Percentiles rank a stretch among this genome's conserved stretches.
Evolutionary conservation across 2,329 filamentous ascomycete genomes (phyloP).

Genomic region (Thermomyces lanuginosus): DNA sequence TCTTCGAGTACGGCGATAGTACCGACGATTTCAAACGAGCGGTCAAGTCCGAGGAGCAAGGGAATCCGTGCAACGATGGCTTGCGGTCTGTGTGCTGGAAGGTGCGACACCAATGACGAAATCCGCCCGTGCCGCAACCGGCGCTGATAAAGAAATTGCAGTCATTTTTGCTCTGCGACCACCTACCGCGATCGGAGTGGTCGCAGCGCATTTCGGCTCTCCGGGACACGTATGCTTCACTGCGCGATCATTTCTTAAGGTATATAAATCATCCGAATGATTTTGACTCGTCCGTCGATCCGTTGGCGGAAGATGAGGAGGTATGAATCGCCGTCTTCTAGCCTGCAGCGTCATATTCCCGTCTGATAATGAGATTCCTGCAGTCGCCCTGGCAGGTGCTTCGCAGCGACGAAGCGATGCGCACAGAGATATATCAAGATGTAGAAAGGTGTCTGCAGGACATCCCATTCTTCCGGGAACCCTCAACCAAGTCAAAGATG

Average conservation of each 20-base stretch:
- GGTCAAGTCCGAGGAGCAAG: constrained; percentile 42
- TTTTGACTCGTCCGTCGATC: constrained; percentile 58
- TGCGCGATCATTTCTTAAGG: constrained; percentile 59
- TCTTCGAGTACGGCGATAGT: constrained; percentile 37
- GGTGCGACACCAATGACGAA: constrained; percentile 38
- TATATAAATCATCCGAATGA: constrained; percentile 75
- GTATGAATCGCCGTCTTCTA: constrained; percentile 29
- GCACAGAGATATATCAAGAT: constrained; percentile 84
- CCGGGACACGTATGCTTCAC: constrained; percentile 55
- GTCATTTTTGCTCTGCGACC: constrained; percentile 67
- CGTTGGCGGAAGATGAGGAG: constrained; percentile 65
- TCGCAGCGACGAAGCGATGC: constrained; percentile 64
- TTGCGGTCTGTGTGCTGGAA: constrained; percentile 89
- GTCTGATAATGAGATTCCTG: constrained; percentile 14
- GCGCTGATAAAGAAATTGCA: constrained; percentile 27
- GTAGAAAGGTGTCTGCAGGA: constrained; percentile 83
- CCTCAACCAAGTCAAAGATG: constrained; percentile 61
- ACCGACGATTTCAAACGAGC: constrained; percentile 47
- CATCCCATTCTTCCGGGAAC: constrained; percentile 73
- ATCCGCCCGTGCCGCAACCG: too few species aligned
- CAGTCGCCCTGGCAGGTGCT: constrained; percentile 86
- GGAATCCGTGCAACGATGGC: constrained; percentile 52
- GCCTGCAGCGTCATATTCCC: constrained; percentile 17
- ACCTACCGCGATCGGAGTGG: constrained; percentile 51
- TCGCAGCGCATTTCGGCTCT: constrained; percentile 47